Base-by-base conservation (phyloP, 768 basidiomycete genomes). In the Boletus speciosus region DNA sequence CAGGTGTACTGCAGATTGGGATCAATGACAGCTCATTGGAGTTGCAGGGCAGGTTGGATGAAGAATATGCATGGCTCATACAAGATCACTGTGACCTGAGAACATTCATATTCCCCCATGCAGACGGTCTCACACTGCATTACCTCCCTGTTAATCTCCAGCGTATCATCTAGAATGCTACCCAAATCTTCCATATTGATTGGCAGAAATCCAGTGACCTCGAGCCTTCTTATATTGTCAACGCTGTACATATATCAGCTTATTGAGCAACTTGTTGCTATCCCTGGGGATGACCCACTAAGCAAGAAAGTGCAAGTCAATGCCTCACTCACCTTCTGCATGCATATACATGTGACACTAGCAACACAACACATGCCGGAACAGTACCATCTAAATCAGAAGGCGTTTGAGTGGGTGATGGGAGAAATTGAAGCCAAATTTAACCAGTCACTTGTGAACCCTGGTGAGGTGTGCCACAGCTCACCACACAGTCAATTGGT, bases 401-500 rank as follows among this genome's bases (percentile, higher is more conserved):
- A 97, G 71, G 96, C 96, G 3, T 98, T 97, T 68, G 94, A 98
- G 66, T 99, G 97, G 97, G 93, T 98, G 1, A 63, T 98, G 47
- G 78, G 97, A 57, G 97, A 98, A 73, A 83, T 98, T 31, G 95
- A 98, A 69, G 80, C 91, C 42, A 94, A 95, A 69, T 98, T 98
- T 79, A 96, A 98, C 66, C 88, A 86, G 61, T 89, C 96, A 3
- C 63, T 96, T 2, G 93, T 83, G 10, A 89, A 97, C 63, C 92
- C 97, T 0, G 95, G 96, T 41, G 97, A 19, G 98, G 74, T 98
- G 97, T 60, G 97, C 97, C 41, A 97, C 94, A 0, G 98, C 82
- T 98, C 21, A 89, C 96, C 35, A 97, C 97, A 1, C 97, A 99
- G 74, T 98, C 97, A 0, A 99, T 98, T 60, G 97, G 97, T 71